Conservation (phyloP, 345 rosid species). For the Anastatica hierochuntica region DNA sequence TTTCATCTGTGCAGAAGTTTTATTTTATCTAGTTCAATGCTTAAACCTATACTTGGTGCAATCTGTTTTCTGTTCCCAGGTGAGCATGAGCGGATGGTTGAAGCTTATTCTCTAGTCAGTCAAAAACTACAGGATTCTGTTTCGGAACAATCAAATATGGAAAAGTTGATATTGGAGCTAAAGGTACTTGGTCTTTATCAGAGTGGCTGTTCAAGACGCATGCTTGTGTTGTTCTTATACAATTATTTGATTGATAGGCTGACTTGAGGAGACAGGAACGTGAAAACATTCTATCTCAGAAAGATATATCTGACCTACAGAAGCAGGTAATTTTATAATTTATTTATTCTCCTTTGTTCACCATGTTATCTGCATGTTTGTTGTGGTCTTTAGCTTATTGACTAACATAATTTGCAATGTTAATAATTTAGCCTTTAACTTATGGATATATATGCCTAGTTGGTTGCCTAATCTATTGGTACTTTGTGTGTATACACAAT, state of each 20-base stretch:
- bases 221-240: slow-evolving; percentile 1
- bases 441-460: slow-evolving; percentile 3
- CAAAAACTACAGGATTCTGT: slow-evolving; percentile 64
- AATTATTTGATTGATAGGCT: slow-evolving; percentile 37
- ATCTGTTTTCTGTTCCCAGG: slow-evolving; percentile 38
- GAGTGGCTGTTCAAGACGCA: neutral
- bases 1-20: neutral
- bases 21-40: neutral
- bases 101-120: slow-evolving; percentile 61
- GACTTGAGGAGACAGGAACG: slow-evolving; percentile 78
- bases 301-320: slow-evolving; percentile 78
- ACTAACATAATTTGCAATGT: slow-evolving; percentile 8
- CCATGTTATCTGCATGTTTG: slow-evolving; percentile 2
- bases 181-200: slow-evolving; percentile 39
- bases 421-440: neutral
- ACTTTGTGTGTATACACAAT: slow-evolving; percentile 11
- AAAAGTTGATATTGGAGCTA: slow-evolving; percentile 60
- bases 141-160: slow-evolving; percentile 59
- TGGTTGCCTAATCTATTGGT: slow-evolving; percentile 13
- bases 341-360: neutral
- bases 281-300: slow-evolving; percentile 51
- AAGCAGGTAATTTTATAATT: slow-evolving; percentile 45
- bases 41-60: slow-evolving; percentile 7
- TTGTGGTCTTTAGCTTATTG: slow-evolving; percentile 11
- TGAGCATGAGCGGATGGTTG: slow-evolving; percentile 82